Evolutionary conservation across 2,329 filamentous ascomycete genomes (phyloP), one percentile per base, ranked within the genome.

Genomic region (Colletotrichum sp.): DNA sequence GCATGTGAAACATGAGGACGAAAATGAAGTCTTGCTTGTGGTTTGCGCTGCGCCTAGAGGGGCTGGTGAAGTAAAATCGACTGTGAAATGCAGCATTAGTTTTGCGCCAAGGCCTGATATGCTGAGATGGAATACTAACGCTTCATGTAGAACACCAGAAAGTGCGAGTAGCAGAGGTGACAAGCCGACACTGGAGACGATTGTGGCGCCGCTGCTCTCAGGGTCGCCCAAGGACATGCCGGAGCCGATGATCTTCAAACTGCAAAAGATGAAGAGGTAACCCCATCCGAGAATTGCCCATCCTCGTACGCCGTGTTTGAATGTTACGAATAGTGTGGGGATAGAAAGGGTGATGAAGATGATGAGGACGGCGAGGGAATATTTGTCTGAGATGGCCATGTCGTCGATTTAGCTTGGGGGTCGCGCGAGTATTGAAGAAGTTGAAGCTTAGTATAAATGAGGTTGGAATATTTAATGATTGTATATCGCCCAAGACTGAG

Each of bases 181-280:
- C 12, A 62, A 34, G 18, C 59, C 59, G 10, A 62, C 28, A 30
- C 59, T 62, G 15, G 59, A 62, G 24, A 62, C 59, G 18, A 62
- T 32, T 30, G 28, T n/a, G 24, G 59, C 26, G 18, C 59, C 59
- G 28, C 24, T n/a, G 28, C 59, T 62, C 18, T 18, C 18, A 32
- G 26, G 3, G 59, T 62, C 59, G 10, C 26, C 28, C 59, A 62
- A 32, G 26, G 26, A 28, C 59, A 62, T n/a, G 59, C 59, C 59
- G 28, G 59, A 62, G 10, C 59, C 28, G 28, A 62, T 62, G 18
- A 64, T 39, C 30, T 64, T 64, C n/a, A 64, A 26, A 39, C 32
- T 64, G 60, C 60, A 64, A 36, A 64, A 64, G 30, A 64, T 22
- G 60, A 64, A 26, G 4, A 64, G 60, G 13, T 64, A 64, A 64